A percentile compares a stretch with the other conserved stretches of the same genome.
Evolutionary conservation across 2,329 filamentous ascomycete species (phyloP).

Genomic region (Lecanosticta acicola): DNA sequence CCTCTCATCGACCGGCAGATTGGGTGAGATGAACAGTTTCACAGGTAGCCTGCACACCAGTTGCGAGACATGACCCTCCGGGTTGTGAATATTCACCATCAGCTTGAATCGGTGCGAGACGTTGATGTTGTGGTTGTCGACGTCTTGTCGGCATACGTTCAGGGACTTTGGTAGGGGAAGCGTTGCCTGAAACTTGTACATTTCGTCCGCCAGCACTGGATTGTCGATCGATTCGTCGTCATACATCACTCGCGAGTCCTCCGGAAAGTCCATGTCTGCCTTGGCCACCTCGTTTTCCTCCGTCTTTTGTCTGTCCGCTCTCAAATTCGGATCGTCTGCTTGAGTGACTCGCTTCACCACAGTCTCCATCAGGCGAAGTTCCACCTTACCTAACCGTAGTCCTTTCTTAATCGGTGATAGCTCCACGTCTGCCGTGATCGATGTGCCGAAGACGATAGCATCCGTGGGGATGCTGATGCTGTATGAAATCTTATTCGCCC

Average conservation of each 20-base stretch:
- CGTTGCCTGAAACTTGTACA: conserved; percentile 54
- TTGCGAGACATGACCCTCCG: conserved; percentile 91
- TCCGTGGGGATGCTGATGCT: conserved; percentile 90
- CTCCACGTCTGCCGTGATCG: conserved; percentile 75
- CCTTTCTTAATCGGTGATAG: conserved; percentile 87
- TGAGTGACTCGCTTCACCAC: conserved; percentile 42
- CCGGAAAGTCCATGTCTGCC: conserved; percentile 35
- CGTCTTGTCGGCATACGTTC: conserved; percentile 79
- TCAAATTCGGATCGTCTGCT: conserved; percentile 29
- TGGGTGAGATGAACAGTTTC: conserved; percentile 92
- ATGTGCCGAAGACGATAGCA: conserved; percentile 88
- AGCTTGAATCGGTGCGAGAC: conserved; percentile 89
- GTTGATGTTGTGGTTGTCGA: conserved; percentile 83
- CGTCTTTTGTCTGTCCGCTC: conserved; percentile 30
- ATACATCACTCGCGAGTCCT: conserved; percentile 31
- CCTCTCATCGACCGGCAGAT: conserved; percentile 79
- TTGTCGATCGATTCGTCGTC: conserved; percentile 37
- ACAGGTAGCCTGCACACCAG: conserved; percentile 85
- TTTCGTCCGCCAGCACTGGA: conserved; percentile 46
- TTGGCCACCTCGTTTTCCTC: conserved; percentile 37
- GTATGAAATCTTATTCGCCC: conserved; percentile 97
- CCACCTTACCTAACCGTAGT: conserved; percentile 75
- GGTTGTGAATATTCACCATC: conserved; percentile 85
- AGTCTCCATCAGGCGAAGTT: conserved; percentile 75
- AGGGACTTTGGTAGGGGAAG: conserved; percentile 73